Evolutionary conservation across 768 basidiomycete species (phyloP).

Genomic region (Termitomyces sp.): DNA sequence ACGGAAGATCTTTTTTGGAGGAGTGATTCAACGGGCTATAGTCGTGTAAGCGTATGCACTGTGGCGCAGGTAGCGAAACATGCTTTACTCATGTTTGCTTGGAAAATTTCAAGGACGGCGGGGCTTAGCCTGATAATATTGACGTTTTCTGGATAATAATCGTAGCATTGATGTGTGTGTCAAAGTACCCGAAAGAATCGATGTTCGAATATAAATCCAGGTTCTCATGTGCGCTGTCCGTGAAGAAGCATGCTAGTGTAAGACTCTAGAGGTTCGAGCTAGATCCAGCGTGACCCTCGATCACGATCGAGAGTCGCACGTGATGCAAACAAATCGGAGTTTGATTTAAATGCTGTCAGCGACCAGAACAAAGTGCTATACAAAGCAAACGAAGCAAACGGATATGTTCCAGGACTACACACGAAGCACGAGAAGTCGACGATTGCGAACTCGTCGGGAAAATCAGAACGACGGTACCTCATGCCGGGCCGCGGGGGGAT

Average conservation of each 20-base stretch:
- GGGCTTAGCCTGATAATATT: constrained; percentile 30
- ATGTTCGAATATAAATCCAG: no score
- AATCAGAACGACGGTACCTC: not conserved
- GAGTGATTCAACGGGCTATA: constrained; percentile 31
- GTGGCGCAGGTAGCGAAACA: not conserved
- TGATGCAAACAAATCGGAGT: not conserved
- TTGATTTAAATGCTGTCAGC: not conserved
- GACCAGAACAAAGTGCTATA: not conserved
- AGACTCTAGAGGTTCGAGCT: no score
- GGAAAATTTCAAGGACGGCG: constrained; percentile 32
- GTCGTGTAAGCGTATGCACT: constrained; percentile 12
- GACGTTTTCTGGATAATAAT: constrained; percentile 22
- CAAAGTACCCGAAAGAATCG: constrained; percentile 18
- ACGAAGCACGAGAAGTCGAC: not conserved
- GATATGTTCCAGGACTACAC: not conserved
- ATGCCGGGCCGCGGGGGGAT: not conserved
- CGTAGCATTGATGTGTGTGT: constrained; percentile 33
- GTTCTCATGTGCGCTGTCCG: no score
- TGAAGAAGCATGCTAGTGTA: no score
- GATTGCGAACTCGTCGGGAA: not conserved
- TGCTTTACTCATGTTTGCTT: no score
- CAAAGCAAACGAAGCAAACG: not conserved
- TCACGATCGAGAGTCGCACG: no score
- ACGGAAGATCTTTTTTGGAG: constrained; percentile 35
- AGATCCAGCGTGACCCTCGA: no score